Evolutionary conservation across 2,329 filamentous ascomycete genomes (phyloP).

Genomic region (Diaporthe ilicicola): DNA sequence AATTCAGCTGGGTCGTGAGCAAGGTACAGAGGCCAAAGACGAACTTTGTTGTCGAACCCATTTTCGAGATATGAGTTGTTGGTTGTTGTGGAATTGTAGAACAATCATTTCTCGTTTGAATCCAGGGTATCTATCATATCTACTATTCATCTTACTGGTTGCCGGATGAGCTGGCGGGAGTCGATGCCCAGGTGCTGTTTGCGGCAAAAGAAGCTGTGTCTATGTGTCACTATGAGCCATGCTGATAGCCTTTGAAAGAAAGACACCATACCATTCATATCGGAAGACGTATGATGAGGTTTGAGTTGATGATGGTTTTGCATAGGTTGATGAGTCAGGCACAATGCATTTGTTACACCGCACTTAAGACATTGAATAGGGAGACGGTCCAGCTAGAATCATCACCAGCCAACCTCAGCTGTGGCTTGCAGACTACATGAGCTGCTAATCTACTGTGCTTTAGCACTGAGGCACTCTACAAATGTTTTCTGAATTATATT

Average conservation of each 20-base stretch:
- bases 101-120: neutral
- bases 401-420: neutral
- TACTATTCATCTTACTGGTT: neutral
- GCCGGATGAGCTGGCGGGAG: neutral
- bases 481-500: no score
- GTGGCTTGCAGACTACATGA: no score
- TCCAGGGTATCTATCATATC: neutral
- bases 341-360: no score
- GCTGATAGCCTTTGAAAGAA: neutral
- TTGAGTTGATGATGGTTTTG: no score
- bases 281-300: neutral
- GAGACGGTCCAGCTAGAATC: neutral
- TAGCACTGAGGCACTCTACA: no score
- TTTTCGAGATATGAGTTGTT: neutral
- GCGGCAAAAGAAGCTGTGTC: no score
- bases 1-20: neutral
- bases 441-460: no score
- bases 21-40: neutral
- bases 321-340: no score
- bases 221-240: neutral
- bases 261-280: neutral
- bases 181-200: neutral
- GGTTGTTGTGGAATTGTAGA: neutral
- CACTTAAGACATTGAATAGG: neutral
- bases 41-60: neutral